Evolutionary conservation across 129 eudicot species (phyloP).

Genomic region (Flaveria robusta): DNA sequence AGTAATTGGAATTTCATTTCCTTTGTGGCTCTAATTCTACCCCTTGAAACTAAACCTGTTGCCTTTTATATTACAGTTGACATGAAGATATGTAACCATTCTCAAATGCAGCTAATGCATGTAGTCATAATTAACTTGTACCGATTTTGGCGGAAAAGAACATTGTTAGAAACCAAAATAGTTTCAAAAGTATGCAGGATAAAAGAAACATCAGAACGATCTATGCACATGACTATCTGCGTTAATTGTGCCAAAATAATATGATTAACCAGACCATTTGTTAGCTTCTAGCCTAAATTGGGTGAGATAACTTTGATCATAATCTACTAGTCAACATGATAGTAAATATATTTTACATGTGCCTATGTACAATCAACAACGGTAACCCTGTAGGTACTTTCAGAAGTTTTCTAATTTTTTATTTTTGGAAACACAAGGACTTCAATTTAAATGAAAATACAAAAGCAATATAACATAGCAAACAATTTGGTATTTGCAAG

Average conservation of each 20-base stretch:
- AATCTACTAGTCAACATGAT: background rate
- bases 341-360: constrained; percentile 1
- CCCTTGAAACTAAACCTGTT: constrained; percentile 5
- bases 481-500: background rate
- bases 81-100: background rate
- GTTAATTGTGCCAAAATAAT: background rate
- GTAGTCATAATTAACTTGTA: background rate
- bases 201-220: background rate
- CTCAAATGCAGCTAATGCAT: background rate
- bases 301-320: constrained; percentile 2
- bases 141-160: background rate
- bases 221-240: background rate
- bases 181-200: background rate
- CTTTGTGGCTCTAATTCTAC: constrained; percentile 13
- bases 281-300: background rate
- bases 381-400: background rate
- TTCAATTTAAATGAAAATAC: background rate
- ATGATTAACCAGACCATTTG: background rate
- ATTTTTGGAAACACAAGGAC: background rate
- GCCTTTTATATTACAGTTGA: constrained; percentile 8
- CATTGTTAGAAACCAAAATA: constrained; percentile 1
- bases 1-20: constrained; percentile 1
- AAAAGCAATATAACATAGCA: background rate
- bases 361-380: background rate
- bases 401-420: background rate